These are phyloP conservation scores for Bryoglossum gracile DNA, from an alignment of 495 filamentous ascomycete species.

Conservation along the genomic window DNA sequence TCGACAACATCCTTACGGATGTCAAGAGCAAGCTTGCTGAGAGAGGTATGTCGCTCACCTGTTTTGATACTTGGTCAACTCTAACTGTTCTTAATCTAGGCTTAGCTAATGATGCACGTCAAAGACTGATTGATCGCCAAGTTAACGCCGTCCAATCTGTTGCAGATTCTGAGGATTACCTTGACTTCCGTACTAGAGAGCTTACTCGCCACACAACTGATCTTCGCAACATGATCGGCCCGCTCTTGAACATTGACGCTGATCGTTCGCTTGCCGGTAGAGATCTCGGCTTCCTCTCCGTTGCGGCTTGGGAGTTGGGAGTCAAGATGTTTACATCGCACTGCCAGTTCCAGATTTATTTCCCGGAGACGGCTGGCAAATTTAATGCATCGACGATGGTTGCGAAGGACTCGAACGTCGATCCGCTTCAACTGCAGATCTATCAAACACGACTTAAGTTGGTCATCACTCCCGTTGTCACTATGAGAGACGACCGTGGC, in stretches of 20 bases:
- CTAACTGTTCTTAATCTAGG: conserved; percentile 13
- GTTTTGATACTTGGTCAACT: background rate
- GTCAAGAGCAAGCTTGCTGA: conserved; percentile 15
- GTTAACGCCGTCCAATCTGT: conserved; percentile 19
- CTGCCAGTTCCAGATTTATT: conserved; percentile 28
- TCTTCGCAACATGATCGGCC: conserved; percentile 25
- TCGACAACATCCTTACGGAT: conserved; percentile 13
- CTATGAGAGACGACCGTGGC: conserved; percentile 24
- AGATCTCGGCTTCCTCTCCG: conserved; percentile 25
- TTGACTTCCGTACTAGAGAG: conserved; percentile 19
- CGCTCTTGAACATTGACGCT: conserved; percentile 16
- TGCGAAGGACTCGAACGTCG: conserved; percentile 12
- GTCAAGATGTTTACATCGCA: conserved; percentile 23
- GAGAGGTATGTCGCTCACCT: conserved; percentile 10
- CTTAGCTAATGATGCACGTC: conserved; percentile 22
- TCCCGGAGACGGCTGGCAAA: conserved; percentile 24
- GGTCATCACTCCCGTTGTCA: conserved; percentile 30
- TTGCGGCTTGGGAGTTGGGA: conserved; percentile 27
- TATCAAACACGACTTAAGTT: conserved; percentile 27
- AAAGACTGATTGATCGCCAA: conserved; percentile 24
- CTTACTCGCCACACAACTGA: conserved; percentile 22
- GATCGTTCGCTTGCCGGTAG: conserved; percentile 20
- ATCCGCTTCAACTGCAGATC: conserved; percentile 24
- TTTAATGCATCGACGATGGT: conserved; percentile 26
- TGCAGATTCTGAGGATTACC: background rate